A percentile compares a stretch with the other conserved stretches of the same genome.
Conservation (phyloP, 164 flowering plant genomes). For the Magnolia officinalis region DNA sequence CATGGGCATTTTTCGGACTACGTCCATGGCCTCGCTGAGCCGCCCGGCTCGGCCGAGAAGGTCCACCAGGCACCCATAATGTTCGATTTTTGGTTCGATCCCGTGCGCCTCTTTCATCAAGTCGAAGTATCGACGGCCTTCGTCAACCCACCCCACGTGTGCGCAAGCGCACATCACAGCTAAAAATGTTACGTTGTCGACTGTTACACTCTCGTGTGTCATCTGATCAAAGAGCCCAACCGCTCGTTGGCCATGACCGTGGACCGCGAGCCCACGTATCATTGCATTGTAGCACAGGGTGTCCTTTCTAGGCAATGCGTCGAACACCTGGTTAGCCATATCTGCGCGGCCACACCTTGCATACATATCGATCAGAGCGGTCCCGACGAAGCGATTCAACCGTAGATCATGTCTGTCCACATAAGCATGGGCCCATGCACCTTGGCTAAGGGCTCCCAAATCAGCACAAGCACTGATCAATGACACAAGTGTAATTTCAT, state of each 20-base stretch:
- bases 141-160: constrained; percentile 53
- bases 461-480: constrained; percentile 55
- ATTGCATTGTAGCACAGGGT: constrained; percentile 57
- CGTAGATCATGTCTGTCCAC: constrained; percentile 31
- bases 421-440: constrained; percentile 59
- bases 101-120: constrained; percentile 41
- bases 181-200: constrained; percentile 50
- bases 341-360: constrained; percentile 46
- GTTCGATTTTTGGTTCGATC: constrained; percentile 53
- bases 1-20: constrained; percentile 43
- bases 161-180: constrained; percentile 52
- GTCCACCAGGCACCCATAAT: constrained; percentile 62
- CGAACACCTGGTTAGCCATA: constrained; percentile 43
- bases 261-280: constrained; percentile 52
- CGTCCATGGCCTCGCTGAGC: constrained; percentile 41
- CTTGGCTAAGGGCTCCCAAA: constrained; percentile 52
- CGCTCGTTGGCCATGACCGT: constrained; percentile 50
- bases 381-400: constrained; percentile 41
- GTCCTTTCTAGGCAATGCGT: constrained; percentile 42
- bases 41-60: constrained; percentile 59
- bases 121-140: constrained; percentile 37
- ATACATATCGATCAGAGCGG: constrained; percentile 48
- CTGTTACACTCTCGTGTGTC: constrained; percentile 33
- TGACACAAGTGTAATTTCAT: constrained; percentile 52
- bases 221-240: constrained; percentile 38